Evolutionary conservation across 495 filamentous ascomycete genomes (phyloP).

Genomic region (Penicillium argentinense): DNA sequence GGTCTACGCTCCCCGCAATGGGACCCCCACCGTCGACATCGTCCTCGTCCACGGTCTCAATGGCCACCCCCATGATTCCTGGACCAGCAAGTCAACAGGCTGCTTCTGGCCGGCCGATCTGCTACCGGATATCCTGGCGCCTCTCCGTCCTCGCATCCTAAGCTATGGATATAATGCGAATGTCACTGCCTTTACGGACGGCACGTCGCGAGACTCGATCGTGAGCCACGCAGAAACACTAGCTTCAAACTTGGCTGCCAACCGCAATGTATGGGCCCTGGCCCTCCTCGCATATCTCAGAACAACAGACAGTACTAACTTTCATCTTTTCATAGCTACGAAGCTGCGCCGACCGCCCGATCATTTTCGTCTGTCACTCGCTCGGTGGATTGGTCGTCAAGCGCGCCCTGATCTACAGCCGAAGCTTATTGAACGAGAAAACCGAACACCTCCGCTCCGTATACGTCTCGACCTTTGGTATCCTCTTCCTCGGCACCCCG

Average conservation of each 20-base stretch:
- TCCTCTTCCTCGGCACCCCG: slow-evolving; percentile 86
- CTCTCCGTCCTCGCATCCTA: slow-evolving; percentile 66
- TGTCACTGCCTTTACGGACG: slow-evolving; percentile 63
- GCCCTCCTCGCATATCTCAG: neutral
- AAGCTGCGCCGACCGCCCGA: slow-evolving; percentile 59
- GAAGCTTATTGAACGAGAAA: slow-evolving; percentile 61
- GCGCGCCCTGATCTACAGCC: slow-evolving; percentile 64
- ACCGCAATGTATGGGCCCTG: slow-evolving; percentile 50
- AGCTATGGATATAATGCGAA: slow-evolving; percentile 87
- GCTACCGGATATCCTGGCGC: slow-evolving; percentile 62
- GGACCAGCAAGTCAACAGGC: slow-evolving; percentile 63
- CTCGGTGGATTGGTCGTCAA: slow-evolving; percentile 83
- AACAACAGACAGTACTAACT: neutral
- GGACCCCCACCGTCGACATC: slow-evolving; percentile 45
- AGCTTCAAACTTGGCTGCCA: slow-evolving; percentile 58
- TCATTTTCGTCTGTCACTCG: slow-evolving; percentile 84
- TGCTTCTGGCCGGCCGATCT: slow-evolving; percentile 79
- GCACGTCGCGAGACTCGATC: slow-evolving; percentile 68
- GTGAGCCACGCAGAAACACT: slow-evolving; percentile 84
- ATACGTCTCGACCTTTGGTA: slow-evolving; percentile 79
- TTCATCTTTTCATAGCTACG: slow-evolving; percentile 42
- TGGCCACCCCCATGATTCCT: slow-evolving; percentile 72
- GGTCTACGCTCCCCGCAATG: slow-evolving; percentile 57
- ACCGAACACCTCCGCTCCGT: slow-evolving; percentile 75
- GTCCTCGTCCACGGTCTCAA: slow-evolving; percentile 85